Conservation (phyloP, 306 rosid genomes). For the Cucumis cinereus region DNA sequence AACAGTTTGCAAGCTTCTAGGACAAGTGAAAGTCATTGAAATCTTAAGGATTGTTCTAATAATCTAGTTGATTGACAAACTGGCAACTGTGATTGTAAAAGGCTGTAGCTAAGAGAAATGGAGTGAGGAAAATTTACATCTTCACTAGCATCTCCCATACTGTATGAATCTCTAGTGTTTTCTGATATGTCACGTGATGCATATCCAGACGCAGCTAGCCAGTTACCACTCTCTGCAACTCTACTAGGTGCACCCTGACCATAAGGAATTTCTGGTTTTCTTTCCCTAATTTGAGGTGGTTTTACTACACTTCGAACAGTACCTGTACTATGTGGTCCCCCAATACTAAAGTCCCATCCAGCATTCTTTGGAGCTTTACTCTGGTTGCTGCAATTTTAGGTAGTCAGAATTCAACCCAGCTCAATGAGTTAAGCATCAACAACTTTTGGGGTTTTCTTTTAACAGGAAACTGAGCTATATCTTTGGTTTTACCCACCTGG, state of each 20-base stretch:
- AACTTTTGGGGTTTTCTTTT: background rate
- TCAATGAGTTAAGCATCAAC: background rate
- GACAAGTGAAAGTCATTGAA: background rate
- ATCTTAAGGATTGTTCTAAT: background rate
- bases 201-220: constrained; percentile 34
- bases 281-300: constrained; percentile 89
- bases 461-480: background rate
- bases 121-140: constrained; percentile 45
- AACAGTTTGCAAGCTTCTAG: background rate
- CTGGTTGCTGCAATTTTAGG: constrained; percentile 58
- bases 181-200: constrained; percentile 27
- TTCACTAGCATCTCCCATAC: constrained; percentile 35
- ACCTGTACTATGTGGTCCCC: constrained; percentile 73
- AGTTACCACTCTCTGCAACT: constrained; percentile 40
- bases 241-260: constrained; percentile 45
- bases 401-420: constrained; percentile 21
- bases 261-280: constrained; percentile 38
- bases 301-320: constrained; percentile 59
- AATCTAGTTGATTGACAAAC: background rate
- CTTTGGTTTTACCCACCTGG: constrained; percentile 44
- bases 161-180: constrained; percentile 13
- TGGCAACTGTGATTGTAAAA: background rate
- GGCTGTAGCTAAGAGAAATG: background rate
- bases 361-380: constrained; percentile 54
- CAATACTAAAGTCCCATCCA: constrained; percentile 97